phyloP scores from a whole-genome alignment of 306 rosid genomes.

The Fagus sylvatica region DNA sequence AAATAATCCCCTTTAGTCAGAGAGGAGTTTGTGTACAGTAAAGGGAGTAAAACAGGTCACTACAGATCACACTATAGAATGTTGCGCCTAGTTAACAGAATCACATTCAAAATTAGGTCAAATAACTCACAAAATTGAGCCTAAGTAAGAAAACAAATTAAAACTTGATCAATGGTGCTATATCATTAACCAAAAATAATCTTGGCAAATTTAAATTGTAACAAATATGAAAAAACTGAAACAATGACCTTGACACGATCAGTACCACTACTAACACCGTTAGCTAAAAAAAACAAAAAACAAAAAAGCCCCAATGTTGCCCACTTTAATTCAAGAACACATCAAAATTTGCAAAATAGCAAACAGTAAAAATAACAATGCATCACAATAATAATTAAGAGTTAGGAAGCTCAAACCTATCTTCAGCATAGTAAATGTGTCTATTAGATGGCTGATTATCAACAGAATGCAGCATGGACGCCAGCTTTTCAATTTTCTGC shows the following conservation, averaged over 20 bases:
- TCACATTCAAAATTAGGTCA: background rate
- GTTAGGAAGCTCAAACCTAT: constrained; percentile 50
- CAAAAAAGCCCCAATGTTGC: background rate
- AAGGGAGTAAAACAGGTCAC: background rate
- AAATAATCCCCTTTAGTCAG: background rate
- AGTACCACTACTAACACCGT: background rate
- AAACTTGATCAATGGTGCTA: too few species aligned
- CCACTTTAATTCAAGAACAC: background rate
- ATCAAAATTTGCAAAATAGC: background rate
- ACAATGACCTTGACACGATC: background rate
- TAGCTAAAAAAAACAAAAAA: background rate
- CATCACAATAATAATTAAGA: background rate
- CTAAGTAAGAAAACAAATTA: background rate
- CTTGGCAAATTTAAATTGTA: too few species aligned
- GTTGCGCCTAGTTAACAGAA: background rate
- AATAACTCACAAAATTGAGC: background rate
- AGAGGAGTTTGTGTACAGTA: background rate
- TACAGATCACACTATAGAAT: background rate
- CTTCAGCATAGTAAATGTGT: constrained; percentile 68
- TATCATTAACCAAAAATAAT: background rate
- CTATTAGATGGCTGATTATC: constrained; percentile 47
- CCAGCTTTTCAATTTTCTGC: constrained; percentile 76
- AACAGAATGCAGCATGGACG: constrained; percentile 58
- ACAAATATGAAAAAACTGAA: background rate
- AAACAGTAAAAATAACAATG: background rate